Percentiles rank a stretch among this genome's conserved stretches.
phyloP scores from a whole-genome alignment of 768 basidiomycete genomes.

The Paxillus rubicundulus region DNA sequence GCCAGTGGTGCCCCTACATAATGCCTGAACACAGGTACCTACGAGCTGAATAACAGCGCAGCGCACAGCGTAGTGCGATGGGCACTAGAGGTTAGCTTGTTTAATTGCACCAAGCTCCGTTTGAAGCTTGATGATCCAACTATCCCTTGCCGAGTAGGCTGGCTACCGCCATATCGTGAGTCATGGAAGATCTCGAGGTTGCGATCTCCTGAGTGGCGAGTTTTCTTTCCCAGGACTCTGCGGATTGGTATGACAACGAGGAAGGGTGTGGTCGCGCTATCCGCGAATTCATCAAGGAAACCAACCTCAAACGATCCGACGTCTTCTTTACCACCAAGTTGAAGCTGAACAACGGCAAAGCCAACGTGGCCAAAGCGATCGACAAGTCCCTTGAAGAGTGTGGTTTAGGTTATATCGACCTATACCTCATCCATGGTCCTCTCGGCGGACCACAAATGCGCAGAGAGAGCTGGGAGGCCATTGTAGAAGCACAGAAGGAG shows the following conservation, averaged over 20 bases:
- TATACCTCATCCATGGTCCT: slow-evolving; percentile 7
- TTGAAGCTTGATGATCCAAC: not conserved
- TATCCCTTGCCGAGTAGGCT: not conserved
- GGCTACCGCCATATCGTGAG: slow-evolving; percentile 13
- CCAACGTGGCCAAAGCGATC: slow-evolving; percentile 51
- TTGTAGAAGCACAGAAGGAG: not conserved
- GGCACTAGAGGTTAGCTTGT: slow-evolving; percentile 6
- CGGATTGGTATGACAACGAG: slow-evolving; percentile 46
- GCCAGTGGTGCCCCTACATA: not conserved
- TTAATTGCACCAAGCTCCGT: not conserved
- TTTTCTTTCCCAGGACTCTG: not conserved
- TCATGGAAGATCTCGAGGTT: not conserved
- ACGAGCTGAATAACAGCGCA: slow-evolving; percentile 3
- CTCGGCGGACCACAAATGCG: slow-evolving; percentile 3
- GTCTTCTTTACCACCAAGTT: slow-evolving; percentile 75
- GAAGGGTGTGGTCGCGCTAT: slow-evolving; percentile 61
- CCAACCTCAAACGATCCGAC: slow-evolving; percentile 40
- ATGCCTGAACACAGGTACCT: not conserved
- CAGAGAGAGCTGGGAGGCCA: slow-evolving; percentile 8
- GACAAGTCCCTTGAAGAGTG: slow-evolving; percentile 50
- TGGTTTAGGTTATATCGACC: slow-evolving; percentile 5
- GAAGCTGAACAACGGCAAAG: slow-evolving; percentile 45
- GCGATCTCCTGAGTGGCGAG: not conserved
- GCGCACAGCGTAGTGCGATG: slow-evolving; percentile 5
- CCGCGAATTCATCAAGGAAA: slow-evolving; percentile 46